Conservation (phyloP, 2,329 filamentous ascomycete genomes). For the Claviceps capensis region DNA sequence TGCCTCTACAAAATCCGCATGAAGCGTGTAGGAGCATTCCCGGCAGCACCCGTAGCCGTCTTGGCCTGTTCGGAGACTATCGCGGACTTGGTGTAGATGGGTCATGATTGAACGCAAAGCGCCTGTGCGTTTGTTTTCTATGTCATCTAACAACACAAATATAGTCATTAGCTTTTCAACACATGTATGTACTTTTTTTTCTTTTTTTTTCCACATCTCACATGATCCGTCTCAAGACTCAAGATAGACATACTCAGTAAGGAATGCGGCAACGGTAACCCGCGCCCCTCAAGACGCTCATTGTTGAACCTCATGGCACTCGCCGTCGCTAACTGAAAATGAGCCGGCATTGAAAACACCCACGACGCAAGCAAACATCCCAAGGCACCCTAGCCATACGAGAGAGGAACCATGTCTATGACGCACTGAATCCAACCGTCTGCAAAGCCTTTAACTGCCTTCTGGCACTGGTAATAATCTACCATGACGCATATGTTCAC, state of each 20-base stretch:
- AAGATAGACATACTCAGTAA: no score
- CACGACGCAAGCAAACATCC: background rate
- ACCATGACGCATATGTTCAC: constrained; percentile 28
- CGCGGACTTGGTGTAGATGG: background rate
- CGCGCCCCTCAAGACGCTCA: no score
- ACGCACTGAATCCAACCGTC: background rate
- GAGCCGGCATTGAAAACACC: background rate
- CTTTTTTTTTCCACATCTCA: no score
- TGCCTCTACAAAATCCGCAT: background rate
- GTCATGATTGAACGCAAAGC: rapidly evolving
- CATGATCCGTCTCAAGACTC: no score
- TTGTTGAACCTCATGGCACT: no score
- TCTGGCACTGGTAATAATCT: constrained; percentile 27
- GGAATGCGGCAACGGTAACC: background rate
- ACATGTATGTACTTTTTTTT: background rate
- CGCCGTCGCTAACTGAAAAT: no score
- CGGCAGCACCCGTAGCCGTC: background rate
- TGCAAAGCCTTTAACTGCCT: constrained; percentile 25
- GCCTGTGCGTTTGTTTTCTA: background rate
- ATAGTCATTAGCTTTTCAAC: background rate
- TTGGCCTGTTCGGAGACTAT: background rate
- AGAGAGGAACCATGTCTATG: background rate
- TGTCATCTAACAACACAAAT: background rate
- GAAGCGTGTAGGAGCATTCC: background rate
- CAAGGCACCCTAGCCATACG: background rate